Evolutionary conservation across 441 rosid species (phyloP), one percentile per base, ranked within the genome.

Genomic region (Flueggea neowawraea): DNA sequence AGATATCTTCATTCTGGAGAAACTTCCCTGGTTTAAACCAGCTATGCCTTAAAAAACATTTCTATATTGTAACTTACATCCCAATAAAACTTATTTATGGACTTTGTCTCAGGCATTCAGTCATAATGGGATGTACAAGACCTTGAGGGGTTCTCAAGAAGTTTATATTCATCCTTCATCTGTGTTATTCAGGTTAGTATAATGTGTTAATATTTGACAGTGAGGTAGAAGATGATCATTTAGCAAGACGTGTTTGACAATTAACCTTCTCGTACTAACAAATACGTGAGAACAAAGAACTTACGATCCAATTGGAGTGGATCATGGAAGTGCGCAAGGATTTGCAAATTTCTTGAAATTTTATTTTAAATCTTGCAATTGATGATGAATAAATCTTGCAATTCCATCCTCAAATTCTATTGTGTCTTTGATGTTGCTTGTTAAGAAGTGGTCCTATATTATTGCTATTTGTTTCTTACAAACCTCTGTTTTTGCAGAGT

Each of bases 151-250:
- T 66, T 86, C 89, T 66, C 91, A 86, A 79, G 99, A 94, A 83
- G 95, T 89, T 67, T 77, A 84, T 68, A 83, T 91, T 55, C 97
- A 94, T 70, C 97, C 96, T 0, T 94, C 99, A 16, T 94, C 96
- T 6, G 91, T 94, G 59, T 75, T 90, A 59, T 89, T 94, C 84
- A 85, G 97, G 98, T 93, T 57, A 64, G 87, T 75, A 56, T 16
- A 57, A 13, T 48, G 8, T 36, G 41, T 36, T 36, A 36, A 36
- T 36, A 36, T 36, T 36, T 36, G 41, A 36, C 41, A 36, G 41
- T 36, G 9, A 36, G 41, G 41, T 5, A 36, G 4, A 36, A 36
- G 1, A 36, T 36, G 41, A 36, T 36, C 41, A 36, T 36, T 5
- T 36, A 36, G 9, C 9, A 36, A 36, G 41, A 36, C 41, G 9